Evolutionary conservation across 2,329 filamentous ascomycete species (phyloP).

Genomic region (Thielaviopsis cerberus): DNA sequence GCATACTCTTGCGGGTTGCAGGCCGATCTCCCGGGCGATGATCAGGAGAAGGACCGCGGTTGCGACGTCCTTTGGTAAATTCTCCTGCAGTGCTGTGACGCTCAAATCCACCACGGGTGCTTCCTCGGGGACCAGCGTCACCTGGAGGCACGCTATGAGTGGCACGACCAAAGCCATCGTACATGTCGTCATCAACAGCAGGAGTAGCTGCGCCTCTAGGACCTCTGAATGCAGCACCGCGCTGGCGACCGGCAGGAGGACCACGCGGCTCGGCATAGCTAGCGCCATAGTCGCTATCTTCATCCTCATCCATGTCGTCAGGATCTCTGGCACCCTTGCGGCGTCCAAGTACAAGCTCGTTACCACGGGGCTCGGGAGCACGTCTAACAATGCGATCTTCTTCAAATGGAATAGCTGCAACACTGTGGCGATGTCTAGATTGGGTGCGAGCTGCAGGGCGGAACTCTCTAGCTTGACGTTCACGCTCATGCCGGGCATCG

Average conservation of each 20-base stretch:
- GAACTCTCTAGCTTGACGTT: neutral
- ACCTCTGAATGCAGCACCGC: neutral
- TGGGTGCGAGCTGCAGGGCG: slow-evolving; percentile 4
- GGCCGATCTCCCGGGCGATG: slow-evolving; percentile 3
- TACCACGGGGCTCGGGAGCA: slow-evolving; percentile 1
- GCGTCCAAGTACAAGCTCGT: slow-evolving; percentile 8
- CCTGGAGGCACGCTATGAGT: slow-evolving; percentile 3
- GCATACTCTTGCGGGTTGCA: slow-evolving; percentile 7
- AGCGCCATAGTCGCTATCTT: slow-evolving; percentile 3
- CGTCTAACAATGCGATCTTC: neutral
- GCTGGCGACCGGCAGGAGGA: neutral
- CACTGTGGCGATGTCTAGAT: slow-evolving; percentile 3
- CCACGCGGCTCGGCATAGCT: neutral
- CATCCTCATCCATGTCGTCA: slow-evolving; percentile 9
- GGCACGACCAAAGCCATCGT: slow-evolving; percentile 1
- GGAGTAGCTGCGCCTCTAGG: neutral
- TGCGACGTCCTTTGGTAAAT: slow-evolving; percentile 8
- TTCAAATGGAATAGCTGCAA: neutral
- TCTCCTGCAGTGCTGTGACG: slow-evolving; percentile 10
- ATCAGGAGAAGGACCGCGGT: slow-evolving; percentile 1
- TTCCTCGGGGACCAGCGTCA: neutral
- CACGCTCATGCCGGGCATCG: neutral
- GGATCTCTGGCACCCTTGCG: neutral
- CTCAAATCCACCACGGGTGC: slow-evolving; percentile 1
- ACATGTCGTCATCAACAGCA: slow-evolving; percentile 7